Percentiles rank a stretch among this genome's conserved stretches.
phyloP scores from a whole-genome alignment of 331 rosid genomes.

The Prunus yedoensis region DNA sequence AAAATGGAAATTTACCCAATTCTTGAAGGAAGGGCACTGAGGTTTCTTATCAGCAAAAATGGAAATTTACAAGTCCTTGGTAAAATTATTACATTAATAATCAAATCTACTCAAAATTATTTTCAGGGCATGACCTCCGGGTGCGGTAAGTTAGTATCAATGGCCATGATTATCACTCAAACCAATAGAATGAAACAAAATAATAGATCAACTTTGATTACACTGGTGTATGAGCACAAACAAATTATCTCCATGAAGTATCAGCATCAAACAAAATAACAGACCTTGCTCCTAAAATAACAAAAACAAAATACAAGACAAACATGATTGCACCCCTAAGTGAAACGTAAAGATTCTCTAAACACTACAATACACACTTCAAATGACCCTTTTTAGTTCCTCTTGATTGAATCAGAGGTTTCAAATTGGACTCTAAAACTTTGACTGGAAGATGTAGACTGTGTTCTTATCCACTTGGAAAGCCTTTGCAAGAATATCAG shows the following conservation, averaged over 20 bases:
- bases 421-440: slow-evolving; percentile 35
- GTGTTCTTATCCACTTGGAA: slow-evolving; percentile 18
- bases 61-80: no score
- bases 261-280: neutral
- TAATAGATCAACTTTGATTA: neutral
- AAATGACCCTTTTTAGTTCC: neutral
- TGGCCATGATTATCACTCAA: no score
- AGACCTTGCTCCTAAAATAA: neutral
- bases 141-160: no score
- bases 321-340: neutral
- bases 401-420: neutral
- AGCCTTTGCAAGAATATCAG: slow-evolving; percentile 27
- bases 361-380: neutral
- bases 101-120: no score
- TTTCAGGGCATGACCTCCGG: no score
- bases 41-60: no score
- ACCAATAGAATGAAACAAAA: neutral
- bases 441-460: neutral
- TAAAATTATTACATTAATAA: no score
- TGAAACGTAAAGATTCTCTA: neutral
- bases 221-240: neutral
- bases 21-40: no score
- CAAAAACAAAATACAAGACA: neutral
- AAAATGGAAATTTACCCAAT: no score
- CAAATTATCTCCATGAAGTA: neutral